Conservation (phyloP, 352 stramenopile species). For the Phytophthora fragariae region DNA sequence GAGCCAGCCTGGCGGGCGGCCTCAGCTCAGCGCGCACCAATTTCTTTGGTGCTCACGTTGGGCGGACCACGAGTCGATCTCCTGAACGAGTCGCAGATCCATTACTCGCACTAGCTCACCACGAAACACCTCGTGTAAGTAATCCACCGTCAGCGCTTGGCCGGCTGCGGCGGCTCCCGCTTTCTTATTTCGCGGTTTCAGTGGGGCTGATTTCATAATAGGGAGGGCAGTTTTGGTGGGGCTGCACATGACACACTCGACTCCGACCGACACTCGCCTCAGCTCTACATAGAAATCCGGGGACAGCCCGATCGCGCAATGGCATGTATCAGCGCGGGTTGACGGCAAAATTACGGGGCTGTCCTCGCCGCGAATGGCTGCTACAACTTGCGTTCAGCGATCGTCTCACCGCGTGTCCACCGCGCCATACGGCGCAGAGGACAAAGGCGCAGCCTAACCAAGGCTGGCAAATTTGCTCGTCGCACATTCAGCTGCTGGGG, state of each 20-base stretch:
- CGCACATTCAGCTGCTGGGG: constrained; percentile 12
- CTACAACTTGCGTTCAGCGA: constrained; percentile 32
- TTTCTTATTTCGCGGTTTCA: constrained; percentile 20
- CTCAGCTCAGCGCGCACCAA: constrained; percentile 6
- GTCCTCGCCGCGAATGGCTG: constrained; percentile 20
- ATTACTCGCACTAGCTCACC: constrained; percentile 40
- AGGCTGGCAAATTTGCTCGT: constrained; percentile 14
- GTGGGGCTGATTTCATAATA: constrained; percentile 9
- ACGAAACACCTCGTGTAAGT: constrained; percentile 31
- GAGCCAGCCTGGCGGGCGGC: neutral
- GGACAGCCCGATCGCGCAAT: constrained; percentile 18
- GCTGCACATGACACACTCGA: neutral
- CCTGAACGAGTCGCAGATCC: constrained; percentile 21
- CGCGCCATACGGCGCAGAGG: neutral
- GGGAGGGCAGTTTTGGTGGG: constrained; percentile 10
- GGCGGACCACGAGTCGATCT: constrained; percentile 28
- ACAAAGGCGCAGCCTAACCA: neutral
- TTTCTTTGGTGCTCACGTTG: constrained; percentile 34
- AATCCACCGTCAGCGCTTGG: constrained; percentile 34
- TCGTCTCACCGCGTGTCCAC: constrained; percentile 1
- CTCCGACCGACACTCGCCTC: neutral
- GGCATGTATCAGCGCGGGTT: constrained; percentile 25
- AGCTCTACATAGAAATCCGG: neutral
- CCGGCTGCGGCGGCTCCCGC: neutral
- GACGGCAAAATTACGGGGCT: constrained; percentile 22